phyloP scores from a whole-genome alignment of 352 stramenopile genomes.

The Phytophthora constricta region DNA sequence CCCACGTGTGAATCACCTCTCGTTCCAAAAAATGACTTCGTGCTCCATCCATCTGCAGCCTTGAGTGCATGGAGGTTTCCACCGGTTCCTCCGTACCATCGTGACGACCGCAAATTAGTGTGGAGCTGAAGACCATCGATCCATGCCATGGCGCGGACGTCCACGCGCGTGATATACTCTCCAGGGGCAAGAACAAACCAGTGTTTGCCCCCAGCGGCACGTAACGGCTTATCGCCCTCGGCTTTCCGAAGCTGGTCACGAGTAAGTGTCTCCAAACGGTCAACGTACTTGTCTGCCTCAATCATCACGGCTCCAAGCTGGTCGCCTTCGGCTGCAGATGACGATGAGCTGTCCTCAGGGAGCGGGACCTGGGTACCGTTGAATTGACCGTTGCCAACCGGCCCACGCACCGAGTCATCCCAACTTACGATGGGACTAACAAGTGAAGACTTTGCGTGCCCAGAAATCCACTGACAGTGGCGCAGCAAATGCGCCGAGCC shows the following conservation, averaged over 20 bases:
- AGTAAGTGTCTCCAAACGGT: constrained; percentile 51
- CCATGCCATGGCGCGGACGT: constrained; percentile 64
- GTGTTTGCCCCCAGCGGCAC: constrained; percentile 41
- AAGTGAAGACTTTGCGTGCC: constrained; percentile 34
- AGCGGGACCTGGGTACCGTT: constrained; percentile 48
- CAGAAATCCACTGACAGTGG: constrained; percentile 65
- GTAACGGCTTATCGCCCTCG: constrained; percentile 18
- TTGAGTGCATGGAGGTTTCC: constrained; percentile 53
- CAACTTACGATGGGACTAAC: constrained; percentile 48
- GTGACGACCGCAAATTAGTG: constrained; percentile 61
- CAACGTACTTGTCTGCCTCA: constrained; percentile 46
- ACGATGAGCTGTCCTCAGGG: constrained; percentile 28
- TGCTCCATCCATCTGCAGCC: constrained; percentile 43
- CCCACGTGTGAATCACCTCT: constrained; percentile 56
- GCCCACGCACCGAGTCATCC: constrained; percentile 51
- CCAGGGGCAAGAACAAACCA: constrained; percentile 47
- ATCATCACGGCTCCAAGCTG: constrained; percentile 59
- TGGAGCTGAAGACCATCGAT: constrained; percentile 73
- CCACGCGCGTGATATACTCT: constrained; percentile 63
- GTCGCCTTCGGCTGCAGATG: constrained; percentile 15
- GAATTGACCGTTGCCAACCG: constrained; percentile 50
- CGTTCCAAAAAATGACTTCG: constrained; percentile 63
- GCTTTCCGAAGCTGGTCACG: constrained; percentile 48
- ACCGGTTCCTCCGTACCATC: constrained; percentile 70
- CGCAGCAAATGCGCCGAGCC: constrained; percentile 57